Conservation (phyloP, 108 stramenopile species). For the Conticribra guillardii region DNA sequence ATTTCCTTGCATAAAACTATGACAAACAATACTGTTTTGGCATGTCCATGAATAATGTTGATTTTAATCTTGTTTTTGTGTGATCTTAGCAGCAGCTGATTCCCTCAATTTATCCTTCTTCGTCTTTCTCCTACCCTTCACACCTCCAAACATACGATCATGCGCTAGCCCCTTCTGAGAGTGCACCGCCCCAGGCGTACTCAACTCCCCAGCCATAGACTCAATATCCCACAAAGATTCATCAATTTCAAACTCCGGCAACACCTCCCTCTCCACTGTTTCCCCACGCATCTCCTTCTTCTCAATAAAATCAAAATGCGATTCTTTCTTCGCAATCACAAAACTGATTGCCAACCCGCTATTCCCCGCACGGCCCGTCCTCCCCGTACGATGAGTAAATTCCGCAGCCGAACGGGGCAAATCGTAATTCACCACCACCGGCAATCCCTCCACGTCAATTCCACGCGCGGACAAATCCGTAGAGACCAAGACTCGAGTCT, state of each 20-base stretch:
- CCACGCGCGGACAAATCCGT: slow-evolving; percentile 97
- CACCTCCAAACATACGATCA: slow-evolving; percentile 81
- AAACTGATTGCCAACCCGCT: slow-evolving; percentile 89
- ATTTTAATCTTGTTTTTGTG: too few relatives aligned
- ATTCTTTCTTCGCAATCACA: slow-evolving; percentile 75
- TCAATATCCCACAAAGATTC: slow-evolving; percentile 63
- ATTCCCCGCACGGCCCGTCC: slow-evolving; percentile 96
- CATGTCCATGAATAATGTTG: too few relatives aligned
- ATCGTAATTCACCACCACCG: slow-evolving; percentile 90
- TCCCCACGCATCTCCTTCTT: slow-evolving; percentile 52
- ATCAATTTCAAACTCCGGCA: slow-evolving; percentile 62
- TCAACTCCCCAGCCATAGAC: slow-evolving; percentile 32
- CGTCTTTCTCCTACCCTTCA: slow-evolving; percentile 75
- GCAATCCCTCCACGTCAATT: slow-evolving; percentile 89
- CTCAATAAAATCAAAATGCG: slow-evolving; percentile 76
- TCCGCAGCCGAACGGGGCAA: slow-evolving; percentile 88
- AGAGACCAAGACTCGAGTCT: slow-evolving; percentile 84
- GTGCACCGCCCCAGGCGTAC: slow-evolving; percentile 60
- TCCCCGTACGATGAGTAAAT: slow-evolving; percentile 93
- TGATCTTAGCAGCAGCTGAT: slow-evolving; percentile 30
- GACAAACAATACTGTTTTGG: too few relatives aligned
- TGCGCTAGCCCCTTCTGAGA: slow-evolving; percentile 67
- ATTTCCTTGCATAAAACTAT: too few relatives aligned
- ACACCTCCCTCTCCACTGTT: slow-evolving; percentile 58
- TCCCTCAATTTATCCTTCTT: slow-evolving; percentile 83